phyloP scores from a whole-genome alignment of 352 stramenopile genomes.

The Globisporangium nunn region DNA sequence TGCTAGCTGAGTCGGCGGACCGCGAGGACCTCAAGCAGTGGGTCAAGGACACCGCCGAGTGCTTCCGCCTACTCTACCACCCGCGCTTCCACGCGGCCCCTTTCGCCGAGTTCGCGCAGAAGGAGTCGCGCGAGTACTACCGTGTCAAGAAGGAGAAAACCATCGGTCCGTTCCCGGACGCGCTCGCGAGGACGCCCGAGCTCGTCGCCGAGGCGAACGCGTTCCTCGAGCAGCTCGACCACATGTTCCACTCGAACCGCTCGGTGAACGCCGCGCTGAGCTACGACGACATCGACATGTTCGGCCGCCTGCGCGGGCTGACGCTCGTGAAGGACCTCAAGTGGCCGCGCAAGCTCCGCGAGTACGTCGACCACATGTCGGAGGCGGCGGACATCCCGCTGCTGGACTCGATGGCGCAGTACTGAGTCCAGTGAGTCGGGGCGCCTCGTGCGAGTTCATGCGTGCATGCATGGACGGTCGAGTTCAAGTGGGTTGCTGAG shows the following conservation, averaged over 20 bases:
- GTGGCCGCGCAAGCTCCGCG: slow-evolving; percentile 36
- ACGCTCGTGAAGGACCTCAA: slow-evolving; percentile 40
- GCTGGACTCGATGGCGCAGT: slow-evolving; percentile 29
- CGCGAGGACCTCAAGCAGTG: slow-evolving; percentile 38
- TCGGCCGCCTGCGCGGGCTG: slow-evolving; percentile 32
- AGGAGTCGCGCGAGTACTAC: slow-evolving; percentile 41
- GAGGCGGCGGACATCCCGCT: slow-evolving; percentile 30
- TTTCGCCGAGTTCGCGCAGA: slow-evolving; percentile 37
- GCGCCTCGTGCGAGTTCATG: no score
- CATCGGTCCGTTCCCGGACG: slow-evolving; percentile 31
- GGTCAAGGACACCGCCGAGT: slow-evolving; percentile 35
- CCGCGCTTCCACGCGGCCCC: slow-evolving; percentile 34
- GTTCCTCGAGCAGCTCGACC: slow-evolving; percentile 23
- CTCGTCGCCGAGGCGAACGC: slow-evolving; percentile 29
- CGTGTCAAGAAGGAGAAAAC: slow-evolving; percentile 49
- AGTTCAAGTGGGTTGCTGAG: no score
- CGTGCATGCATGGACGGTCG: no score
- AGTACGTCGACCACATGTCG: slow-evolving; percentile 37
- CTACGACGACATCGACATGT: slow-evolving; percentile 54
- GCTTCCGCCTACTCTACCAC: slow-evolving; percentile 32
- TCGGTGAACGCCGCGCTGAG: slow-evolving; percentile 37
- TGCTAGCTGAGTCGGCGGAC: slow-evolving; percentile 26
- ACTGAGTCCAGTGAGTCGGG: neutral
- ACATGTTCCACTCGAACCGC: slow-evolving; percentile 33
- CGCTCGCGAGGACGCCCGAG: slow-evolving; percentile 30